Evolutionary conservation across 148 eudicot genomes (phyloP).

Genomic region (Arctostaphylos glauca): DNA sequence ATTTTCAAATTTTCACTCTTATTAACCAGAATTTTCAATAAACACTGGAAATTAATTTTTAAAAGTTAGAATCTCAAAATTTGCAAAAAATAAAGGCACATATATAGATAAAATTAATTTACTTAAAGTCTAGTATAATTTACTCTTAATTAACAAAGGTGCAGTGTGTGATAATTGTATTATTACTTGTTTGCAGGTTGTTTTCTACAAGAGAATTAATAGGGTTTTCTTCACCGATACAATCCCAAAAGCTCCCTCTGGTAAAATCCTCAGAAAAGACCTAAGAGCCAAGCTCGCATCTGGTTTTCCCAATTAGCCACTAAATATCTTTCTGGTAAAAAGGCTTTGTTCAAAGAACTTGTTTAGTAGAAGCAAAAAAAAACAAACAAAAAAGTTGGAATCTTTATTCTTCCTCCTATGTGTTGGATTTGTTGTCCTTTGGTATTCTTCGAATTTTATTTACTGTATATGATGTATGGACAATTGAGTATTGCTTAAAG

Average conservation of each 20-base stretch:
- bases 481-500: neutral
- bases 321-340: neutral
- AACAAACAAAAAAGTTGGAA: neutral
- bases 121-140: no score
- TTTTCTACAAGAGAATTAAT: conserved; percentile 77
- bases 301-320: conserved; percentile 30
- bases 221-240: conserved; percentile 68
- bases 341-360: neutral
- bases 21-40: no score
- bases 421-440: neutral
- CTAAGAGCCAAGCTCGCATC: conserved; percentile 77
- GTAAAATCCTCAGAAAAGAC: conserved; percentile 91
- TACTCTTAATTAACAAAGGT: no score
- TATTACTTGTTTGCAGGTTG: conserved; percentile 49
- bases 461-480: neutral
- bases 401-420: neutral
- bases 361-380: neutral
- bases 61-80: no score
- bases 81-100: no score
- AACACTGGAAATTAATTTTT: no score
- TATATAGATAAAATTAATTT: no score
- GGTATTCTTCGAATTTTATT: neutral
- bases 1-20: no score
- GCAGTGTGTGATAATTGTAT: no score
- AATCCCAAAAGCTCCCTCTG: conserved; percentile 85